Evolutionary conservation across 805 yeast genomes (phyloP).

Genomic region (Candida manassasensis): DNA sequence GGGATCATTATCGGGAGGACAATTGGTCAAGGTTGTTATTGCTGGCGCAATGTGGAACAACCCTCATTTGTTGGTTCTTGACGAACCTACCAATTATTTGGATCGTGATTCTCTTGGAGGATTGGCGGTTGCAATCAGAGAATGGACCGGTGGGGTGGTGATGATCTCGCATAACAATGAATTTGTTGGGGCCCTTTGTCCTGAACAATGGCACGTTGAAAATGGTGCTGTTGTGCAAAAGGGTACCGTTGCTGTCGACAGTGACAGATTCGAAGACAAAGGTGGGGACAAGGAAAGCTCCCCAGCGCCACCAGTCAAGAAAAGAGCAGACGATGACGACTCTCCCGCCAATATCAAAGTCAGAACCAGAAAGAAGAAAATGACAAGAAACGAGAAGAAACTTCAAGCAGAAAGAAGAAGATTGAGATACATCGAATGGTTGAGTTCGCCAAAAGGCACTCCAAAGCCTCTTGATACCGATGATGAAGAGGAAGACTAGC

Average conservation of each 20-base stretch:
- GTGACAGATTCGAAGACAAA: constrained; percentile 77
- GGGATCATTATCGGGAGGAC: constrained; percentile 97
- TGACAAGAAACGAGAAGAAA: constrained; percentile 96
- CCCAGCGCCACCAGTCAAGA: constrained; percentile 39
- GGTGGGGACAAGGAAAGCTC: constrained; percentile 48
- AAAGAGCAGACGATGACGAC: constrained; percentile 66
- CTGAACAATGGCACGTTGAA: constrained; percentile 97
- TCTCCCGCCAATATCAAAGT: constrained; percentile 96
- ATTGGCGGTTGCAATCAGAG: constrained; percentile 93
- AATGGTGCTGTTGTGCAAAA: constrained; percentile 84
- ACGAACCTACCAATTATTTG: constrained; percentile 97
- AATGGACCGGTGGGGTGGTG: constrained; percentile 97
- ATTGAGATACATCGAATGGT: constrained; percentile 90
- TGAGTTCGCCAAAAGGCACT: constrained; percentile 94
- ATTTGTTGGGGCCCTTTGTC: constrained; percentile 95
- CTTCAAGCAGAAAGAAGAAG: constrained; percentile 89
- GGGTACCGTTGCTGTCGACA: constrained; percentile 73
- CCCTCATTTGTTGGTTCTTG: constrained; percentile 92
- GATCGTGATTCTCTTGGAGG: constrained; percentile 99
- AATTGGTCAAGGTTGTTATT: constrained; percentile 94
- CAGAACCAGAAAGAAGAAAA: constrained; percentile 87
- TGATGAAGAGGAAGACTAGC: constrained; percentile 61
- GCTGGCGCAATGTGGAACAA: constrained; percentile 99
- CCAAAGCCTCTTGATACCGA: constrained; percentile 93
- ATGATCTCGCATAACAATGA: constrained; percentile 98